Percentiles rank a stretch among this genome's conserved stretches.
phyloP scores from a whole-genome alignment of 2,329 filamentous ascomycete genomes.

The Ophiostoma sp. region DNA sequence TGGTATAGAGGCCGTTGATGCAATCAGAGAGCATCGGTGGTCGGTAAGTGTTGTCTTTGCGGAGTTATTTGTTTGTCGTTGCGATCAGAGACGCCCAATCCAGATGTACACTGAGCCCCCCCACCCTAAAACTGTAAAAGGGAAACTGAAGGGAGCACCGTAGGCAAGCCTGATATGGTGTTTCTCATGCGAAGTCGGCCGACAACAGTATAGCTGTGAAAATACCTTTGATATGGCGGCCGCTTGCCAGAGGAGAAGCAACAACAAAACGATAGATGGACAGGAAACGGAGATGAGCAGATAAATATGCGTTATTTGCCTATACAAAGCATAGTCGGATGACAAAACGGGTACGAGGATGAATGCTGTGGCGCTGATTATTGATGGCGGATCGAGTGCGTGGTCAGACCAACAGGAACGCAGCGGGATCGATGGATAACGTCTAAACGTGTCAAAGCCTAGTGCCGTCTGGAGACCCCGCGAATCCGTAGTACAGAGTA shows the following conservation, averaged over 20 bases:
- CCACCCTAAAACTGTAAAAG: background rate
- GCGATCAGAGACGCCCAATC: background rate
- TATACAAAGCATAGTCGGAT: background rate
- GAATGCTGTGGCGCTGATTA: background rate
- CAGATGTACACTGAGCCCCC: background rate
- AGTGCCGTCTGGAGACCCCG: constrained; percentile 5
- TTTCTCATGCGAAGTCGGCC: background rate
- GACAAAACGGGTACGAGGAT: background rate
- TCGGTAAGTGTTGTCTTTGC: background rate
- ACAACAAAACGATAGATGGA: background rate
- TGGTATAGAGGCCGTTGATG: background rate
- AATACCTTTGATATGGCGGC: background rate
- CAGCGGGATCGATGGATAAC: background rate
- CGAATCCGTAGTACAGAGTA: background rate
- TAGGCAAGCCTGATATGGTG: background rate
- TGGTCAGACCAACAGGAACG: background rate
- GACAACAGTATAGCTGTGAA: background rate
- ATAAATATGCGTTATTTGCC: constrained; percentile 2
- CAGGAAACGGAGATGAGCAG: background rate
- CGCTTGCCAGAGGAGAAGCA: background rate
- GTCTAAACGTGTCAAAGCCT: background rate
- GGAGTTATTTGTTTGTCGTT: background rate
- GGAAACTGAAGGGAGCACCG: background rate
- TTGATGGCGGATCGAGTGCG: background rate
- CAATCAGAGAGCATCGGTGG: background rate